phyloP scores from a whole-genome alignment of 805 yeast genomes.

The Saturnispora dispora region DNA sequence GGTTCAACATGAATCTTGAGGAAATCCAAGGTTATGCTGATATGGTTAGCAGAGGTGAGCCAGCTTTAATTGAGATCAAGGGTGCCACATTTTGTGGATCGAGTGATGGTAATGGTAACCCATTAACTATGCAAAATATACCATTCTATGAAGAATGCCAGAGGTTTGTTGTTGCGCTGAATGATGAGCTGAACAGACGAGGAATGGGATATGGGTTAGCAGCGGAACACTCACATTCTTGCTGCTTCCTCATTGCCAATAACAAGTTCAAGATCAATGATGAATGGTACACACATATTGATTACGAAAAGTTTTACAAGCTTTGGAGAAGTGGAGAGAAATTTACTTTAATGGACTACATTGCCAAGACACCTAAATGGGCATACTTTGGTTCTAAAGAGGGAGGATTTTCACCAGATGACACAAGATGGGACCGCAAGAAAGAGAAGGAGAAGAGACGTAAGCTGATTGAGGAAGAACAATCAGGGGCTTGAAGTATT shows the following conservation, averaged over 20 bases:
- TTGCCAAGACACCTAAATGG: constrained; percentile 79
- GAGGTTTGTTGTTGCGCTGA: constrained; percentile 56
- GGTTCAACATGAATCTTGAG: constrained; percentile 73
- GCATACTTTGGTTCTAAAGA: constrained; percentile 79
- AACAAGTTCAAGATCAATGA: constrained; percentile 58
- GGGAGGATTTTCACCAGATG: constrained; percentile 88
- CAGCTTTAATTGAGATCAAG: constrained; percentile 84
- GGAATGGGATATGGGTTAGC: constrained; percentile 75
- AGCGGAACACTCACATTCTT: constrained; percentile 92
- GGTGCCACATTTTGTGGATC: constrained; percentile 96
- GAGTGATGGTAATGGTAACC: constrained; percentile 73
- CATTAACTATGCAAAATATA: constrained; percentile 89
- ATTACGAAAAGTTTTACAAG: constrained; percentile 68
- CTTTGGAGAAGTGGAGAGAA: constrained; percentile 51
- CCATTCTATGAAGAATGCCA: constrained; percentile 91
- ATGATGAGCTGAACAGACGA: constrained; percentile 51
- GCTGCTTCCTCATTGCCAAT: constrained; percentile 81
- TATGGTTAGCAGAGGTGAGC: constrained; percentile 69
- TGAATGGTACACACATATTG: constrained; percentile 84
- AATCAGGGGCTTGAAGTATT: not conserved
- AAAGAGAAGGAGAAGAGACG: constrained; percentile 47
- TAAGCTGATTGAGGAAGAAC: constrained; percentile 19
- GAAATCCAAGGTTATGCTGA: constrained; percentile 80
- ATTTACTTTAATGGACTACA: constrained; percentile 74
- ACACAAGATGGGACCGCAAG: constrained; percentile 57